Conservation (phyloP, 2,329 filamentous ascomycete species). For the Magnaporthales sp. region DNA sequence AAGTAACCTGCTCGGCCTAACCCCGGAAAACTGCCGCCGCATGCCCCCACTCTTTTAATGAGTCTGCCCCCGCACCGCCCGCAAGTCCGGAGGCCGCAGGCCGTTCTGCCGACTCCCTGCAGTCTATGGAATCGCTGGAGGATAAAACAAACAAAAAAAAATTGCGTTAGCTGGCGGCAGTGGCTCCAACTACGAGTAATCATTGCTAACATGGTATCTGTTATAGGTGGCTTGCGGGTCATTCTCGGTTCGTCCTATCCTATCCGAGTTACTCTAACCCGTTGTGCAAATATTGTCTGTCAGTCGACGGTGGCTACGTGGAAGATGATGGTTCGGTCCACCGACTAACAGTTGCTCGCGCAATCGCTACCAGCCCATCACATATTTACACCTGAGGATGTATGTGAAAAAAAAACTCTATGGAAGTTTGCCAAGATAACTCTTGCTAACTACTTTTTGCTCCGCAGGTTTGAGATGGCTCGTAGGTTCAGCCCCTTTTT, state of each 20-base stretch:
- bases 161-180: not conserved
- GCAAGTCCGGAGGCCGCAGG: not conserved
- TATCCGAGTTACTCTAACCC: not conserved
- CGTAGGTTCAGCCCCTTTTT: slow-evolving; percentile 1
- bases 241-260: slow-evolving; percentile 3
- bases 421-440: not conserved
- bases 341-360: not conserved
- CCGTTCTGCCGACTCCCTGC: not conserved
- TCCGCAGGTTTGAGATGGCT: slow-evolving; percentile 4
- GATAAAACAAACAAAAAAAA: not conserved
- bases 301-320: not conserved
- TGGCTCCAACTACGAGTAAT: not conserved
- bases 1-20: not conserved
- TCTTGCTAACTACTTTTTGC: not conserved
- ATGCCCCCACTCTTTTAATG: not conserved
- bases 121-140: not conserved
- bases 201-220: not conserved
- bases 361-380: slow-evolving; percentile 1
- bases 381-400: slow-evolving; percentile 5
- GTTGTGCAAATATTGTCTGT: not conserved
- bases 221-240: slow-evolving; percentile 6
- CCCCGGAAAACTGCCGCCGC: not conserved
- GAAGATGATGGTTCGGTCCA: not conserved
- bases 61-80: not conserved
- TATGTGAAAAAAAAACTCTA: not conserved